Evolutionary conservation across 2,329 filamentous ascomycete species (phyloP), one percentile per base, ranked within the genome.

Genomic region (Botrytis aclada): DNA sequence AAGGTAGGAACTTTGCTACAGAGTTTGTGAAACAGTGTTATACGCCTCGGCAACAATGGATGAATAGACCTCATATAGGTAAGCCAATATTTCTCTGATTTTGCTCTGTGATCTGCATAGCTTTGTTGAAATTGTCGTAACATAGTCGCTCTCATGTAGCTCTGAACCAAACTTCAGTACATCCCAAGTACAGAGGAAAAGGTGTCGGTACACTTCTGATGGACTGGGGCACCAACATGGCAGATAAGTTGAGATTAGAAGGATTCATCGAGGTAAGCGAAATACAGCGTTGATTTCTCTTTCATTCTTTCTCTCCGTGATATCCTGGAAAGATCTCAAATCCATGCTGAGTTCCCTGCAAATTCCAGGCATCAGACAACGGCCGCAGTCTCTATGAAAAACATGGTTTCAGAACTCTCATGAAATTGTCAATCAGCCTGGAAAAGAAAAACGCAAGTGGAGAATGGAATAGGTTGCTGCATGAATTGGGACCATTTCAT

Each of bases 31-130:
- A 45, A 39, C 63, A 74, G 56, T 29, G 32, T n/a, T 72, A 72
- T 69, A 58, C 56, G 10, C 69, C 72, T 25, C 61, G 72, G 18
- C 25, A 61, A 41, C 69, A 72, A 34, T 72, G 69, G 69, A 60
- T 54, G 32, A 71, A 69, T 67, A 29, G 69, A 43, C 56, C 56
- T 41, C 63, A 69, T 66, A 65, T 74, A 22, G 39, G 69, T 72
- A 64, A 34, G 69, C 34, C 7, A 45, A 54, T 29, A 6, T 16
- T 41, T 32, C 12, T 16, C 43, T 16, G 8, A 10, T 56, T 37
- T 20, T 47, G 47, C n/a, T 8, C 2, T 37, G 7, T 25, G 32
- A n/a, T 34, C 18, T 29, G 20, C 60, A 41, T 22, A 16, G 39
- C 18, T 8, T 43, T 34, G 4, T 32, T 18, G 32, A 25, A 71